Percentiles rank a stretch among this genome's conserved stretches.
Evolutionary conservation across 148 eudicot genomes (phyloP).

Genomic region (Camellia granthamiana): DNA sequence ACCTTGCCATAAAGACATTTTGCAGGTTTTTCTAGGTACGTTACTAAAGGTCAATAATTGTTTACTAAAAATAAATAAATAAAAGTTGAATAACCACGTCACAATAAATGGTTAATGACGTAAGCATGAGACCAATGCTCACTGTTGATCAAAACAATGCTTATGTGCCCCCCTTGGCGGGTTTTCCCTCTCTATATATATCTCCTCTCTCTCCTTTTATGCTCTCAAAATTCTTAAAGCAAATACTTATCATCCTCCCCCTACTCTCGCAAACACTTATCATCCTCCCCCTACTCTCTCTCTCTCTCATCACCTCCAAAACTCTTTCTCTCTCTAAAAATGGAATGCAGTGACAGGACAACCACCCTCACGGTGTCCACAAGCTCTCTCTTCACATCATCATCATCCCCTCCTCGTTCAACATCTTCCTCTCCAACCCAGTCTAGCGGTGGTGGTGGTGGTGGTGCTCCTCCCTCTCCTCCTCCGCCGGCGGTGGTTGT

Average conservation of each 20-base stretch:
- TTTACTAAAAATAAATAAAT: too few relatives aligned
- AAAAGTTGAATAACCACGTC: too few relatives aligned
- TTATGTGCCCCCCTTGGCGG: background rate
- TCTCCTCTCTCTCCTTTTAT: background rate
- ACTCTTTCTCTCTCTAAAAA: background rate
- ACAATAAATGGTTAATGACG: too few relatives aligned
- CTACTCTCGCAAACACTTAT: background rate
- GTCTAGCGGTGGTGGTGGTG: too few relatives aligned
- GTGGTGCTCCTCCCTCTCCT: conserved; percentile 8
- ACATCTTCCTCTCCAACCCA: background rate
- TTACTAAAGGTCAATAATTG: too few relatives aligned
- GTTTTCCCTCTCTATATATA: background rate
- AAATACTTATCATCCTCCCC: background rate
- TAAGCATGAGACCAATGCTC: too few relatives aligned
- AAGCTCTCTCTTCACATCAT: background rate
- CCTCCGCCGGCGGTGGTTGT: conserved; percentile 23
- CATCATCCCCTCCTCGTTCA: background rate
- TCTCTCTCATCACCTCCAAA: background rate
- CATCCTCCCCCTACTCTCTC: background rate
- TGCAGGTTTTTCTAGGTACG: too few relatives aligned
- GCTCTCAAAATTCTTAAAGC: background rate
- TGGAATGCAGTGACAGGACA: conserved; percentile 12
- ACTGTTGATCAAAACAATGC: too few relatives aligned
- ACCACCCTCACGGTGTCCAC: conserved; percentile 7
- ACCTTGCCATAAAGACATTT: too few relatives aligned